Evolutionary conservation across 441 rosid genomes (phyloP).

Genomic region (Flueggea neowawraea): DNA sequence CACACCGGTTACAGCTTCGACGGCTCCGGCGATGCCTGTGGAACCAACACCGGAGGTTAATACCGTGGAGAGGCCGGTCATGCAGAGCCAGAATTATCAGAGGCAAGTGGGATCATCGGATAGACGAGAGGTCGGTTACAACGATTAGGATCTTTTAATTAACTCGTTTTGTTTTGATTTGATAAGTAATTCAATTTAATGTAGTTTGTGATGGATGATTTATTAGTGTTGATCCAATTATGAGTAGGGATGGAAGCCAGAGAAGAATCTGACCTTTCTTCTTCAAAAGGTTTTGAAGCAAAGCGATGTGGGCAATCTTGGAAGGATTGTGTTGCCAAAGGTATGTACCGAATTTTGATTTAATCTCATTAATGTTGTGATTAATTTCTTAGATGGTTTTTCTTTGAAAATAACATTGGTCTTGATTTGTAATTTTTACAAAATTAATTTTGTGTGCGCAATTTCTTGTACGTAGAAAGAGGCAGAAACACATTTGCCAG

Average conservation of each 20-base stretch:
- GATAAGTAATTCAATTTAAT: too few relatives aligned
- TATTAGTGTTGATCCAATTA: constrained; percentile 3
- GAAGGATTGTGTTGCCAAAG: constrained; percentile 95
- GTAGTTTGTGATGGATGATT: too few relatives aligned
- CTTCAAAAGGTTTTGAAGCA: constrained; percentile 96
- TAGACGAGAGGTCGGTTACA: constrained; percentile 53
- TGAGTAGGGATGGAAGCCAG: constrained; percentile 63
- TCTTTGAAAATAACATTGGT: background rate
- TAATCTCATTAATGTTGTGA: background rate
- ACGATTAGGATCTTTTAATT: too few relatives aligned
- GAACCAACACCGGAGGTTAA: constrained; percentile 18
- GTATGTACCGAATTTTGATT: constrained; percentile 21
- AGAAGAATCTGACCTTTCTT: constrained; percentile 89
- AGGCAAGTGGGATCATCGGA: constrained; percentile 57
- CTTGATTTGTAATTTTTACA: background rate
- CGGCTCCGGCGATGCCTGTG: constrained; percentile 17
- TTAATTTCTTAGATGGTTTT: background rate
- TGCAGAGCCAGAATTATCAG: constrained; percentile 39
- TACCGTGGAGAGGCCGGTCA: constrained; percentile 15
- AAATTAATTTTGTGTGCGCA: background rate
- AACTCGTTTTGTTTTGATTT: too few relatives aligned
- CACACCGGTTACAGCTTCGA: constrained; percentile 4
- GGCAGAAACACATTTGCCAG: constrained; percentile 97
- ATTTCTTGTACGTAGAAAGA: constrained; percentile 53
- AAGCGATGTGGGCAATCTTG: constrained; percentile 95